Base-by-base conservation (phyloP, 2,329 filamentous ascomycete species). In the Neodidymelliopsis sp. region DNA sequence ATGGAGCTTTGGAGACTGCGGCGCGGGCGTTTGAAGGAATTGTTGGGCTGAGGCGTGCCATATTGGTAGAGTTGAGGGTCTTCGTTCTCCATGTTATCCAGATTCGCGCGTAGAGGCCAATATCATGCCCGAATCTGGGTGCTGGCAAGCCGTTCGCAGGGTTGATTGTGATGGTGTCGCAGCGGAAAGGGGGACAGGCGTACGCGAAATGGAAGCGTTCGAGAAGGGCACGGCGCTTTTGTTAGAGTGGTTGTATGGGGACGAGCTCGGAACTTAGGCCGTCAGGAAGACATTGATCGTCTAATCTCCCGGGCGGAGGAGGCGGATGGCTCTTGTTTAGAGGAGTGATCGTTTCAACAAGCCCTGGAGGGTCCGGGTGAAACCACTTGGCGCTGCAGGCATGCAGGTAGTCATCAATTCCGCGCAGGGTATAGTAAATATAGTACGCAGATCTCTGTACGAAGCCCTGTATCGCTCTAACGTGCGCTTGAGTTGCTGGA, bases 281-380 rank as follows among this genome's bases (percentile, higher is more conserved):
- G 65, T 69, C 62, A 72, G 62, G 64, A 70, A 70, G 67, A 69
- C 66, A 67, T 65, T 70, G 66, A 70, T 70, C 67, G 67, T 69
- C 68, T 67, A 70, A 72, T 71, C 62, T 72, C 67, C 68, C 66
- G 67, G 60, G 64, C 63, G 65, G 64, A 67, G 54, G 64, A 66
- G 54, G 63, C 66, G 66, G 66, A 67, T 65, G 66, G 61, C 60
- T 66, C 63, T 69, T 71, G 69, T 71, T 71, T 70, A 71, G 69
- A 56, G 20, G 54, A 66, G 66, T 62, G 57, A 49, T 63, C 62
- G 65, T 70, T 70, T 69, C 65, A 67, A 65, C 54, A 54, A 47
- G 37, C 41, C 51, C 51, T 49, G 45, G 57, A 61, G 57, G 54
- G 49, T 53, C 58, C 51, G 37, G 46, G 56, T 63, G 62, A 66